Base-by-base conservation (phyloP, 1,139 yeast genomes). In the Pichia sp. region DNA sequence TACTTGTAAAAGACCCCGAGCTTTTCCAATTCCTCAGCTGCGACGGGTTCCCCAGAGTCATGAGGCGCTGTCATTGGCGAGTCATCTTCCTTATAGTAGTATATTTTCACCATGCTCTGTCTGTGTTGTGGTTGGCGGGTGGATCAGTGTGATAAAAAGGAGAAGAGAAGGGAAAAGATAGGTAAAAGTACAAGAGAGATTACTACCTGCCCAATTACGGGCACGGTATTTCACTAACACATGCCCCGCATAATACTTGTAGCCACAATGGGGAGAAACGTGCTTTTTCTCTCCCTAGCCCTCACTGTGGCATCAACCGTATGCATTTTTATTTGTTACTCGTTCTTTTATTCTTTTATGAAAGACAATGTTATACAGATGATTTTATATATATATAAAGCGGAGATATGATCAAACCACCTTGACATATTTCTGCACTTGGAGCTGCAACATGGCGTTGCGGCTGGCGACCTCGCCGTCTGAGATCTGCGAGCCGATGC, bases 1-100 rank as follows among this genome's bases (percentile, higher is more conserved):
- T 81, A 72, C 64, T 72, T 78, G 67, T 90, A 87, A 45, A 84
- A 68, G 1, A 90, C 96, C 0, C 97, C 97, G 30, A 90, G 63
- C 47, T 74, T 67, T 4, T 71, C 73, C 52, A 92, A 75, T 51
- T 78, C 74, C 11, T 76, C 80, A 7, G 52, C 49, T 40, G 72
- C 62, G 0, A 87, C 90, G 0, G 69, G 66, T 5, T 63, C 70
- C 0, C 96, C 96, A 0, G 90, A 80, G 71, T 87, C 78, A 71
- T 90, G 97, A 45, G 79, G 82, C 38, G 80, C 82, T 15, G 96
- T 85, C 73, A 86, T 87, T 1, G 75, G 75, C 2, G 80, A 72
- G 57, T 80, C 77, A 36, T 79, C 72, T 66, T 79, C 77, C 67
- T 90, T 96, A 81, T 89, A 92, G 64, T 80, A 82, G 71, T 87